Evolutionary conservation across 2,329 filamentous ascomycete species (phyloP), one percentile per base, ranked within the genome.

Genomic region (Colletotrichum coccodes): DNA sequence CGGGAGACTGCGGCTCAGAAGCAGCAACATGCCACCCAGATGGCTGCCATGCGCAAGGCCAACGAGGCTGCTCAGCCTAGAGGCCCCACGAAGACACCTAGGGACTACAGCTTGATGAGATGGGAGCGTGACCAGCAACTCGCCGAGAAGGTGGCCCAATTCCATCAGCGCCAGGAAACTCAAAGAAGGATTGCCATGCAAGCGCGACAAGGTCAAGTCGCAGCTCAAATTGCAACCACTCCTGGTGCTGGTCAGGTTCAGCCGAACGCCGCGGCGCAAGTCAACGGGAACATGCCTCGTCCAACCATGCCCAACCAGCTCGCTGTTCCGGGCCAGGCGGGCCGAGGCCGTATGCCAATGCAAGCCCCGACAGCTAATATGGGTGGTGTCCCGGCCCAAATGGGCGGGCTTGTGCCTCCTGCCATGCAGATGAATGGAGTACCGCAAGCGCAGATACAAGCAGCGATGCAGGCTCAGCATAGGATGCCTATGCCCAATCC

Each of bases 51-150:
- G 79, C 91, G 96, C 62, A 98, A 98, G 79, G 87, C 90, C 16
- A 92, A 92, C 68, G 94, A 97, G 75, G 77, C 81, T 23, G 79
- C 82, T 21, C 82, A 85, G 54, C 84, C 82, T 59, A 79, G 76
- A 60, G 77, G 81, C 73, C 87, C 78, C 76, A 88, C 79, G 76
- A 93, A 94, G 76, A 97, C 95, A 0, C 96, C 96, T 0, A 89
- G 93, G 74, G 94, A 98, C 73, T 97, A 98, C 78, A 98, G 95
- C 76, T 87, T 93, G 60, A 86, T 98, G 76, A 94, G 96, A 73
- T 91, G 92, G 81, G 95, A 98, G 76, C 90, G 94, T 50, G 95
- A 98, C 74, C 86, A 95, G 76, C 85, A 86, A 71, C 75, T 91
- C 64, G 86, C 86, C 23, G 88, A 91, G 76, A 86, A 87, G 75